Base-by-base conservation (phyloP, 1,284 basidiomycete species). In the Moesziomyces antarcticus region DNA sequence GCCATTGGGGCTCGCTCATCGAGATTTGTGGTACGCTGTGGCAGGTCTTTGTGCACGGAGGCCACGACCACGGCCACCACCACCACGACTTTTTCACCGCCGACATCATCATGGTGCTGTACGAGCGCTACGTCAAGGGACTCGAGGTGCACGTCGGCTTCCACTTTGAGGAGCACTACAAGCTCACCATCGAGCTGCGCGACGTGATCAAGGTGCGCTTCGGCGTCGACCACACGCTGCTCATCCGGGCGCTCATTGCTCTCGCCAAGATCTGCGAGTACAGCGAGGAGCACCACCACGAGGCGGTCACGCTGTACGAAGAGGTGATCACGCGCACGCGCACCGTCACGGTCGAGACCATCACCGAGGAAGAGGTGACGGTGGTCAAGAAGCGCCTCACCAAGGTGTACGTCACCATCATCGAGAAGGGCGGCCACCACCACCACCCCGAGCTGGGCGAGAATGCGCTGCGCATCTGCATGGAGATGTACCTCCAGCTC, bases 391-490 rank as follows among this genome's bases (percentile, higher is more conserved):
- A 45, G 51, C 51, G 51, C 6, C 30, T 53, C 18, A 43, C 51
- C 51, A 53, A 53, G 25, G 43, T 53, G 51, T 53, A 53, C 51
- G 51, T 53, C 8, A 22, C 41, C 37, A 45, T 53, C 30, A 53
- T 53, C 30, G 40, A 43, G 20, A 44, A 33, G 18, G 51, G 51
- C n/a, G 51, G 51, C 7, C 41, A 53, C 25, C 51, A 53, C 51
- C 24, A 25, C 11, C 51, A 53, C n/a, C 37, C 40, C 8, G 41
- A 53, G n/a, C 51, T 53, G 9, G 51, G 51, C 25, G 51, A 53
- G 8, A 43, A 45, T n/a, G 51, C 51, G 6, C 22, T 53, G 14
- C 41, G 43, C 27, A 37, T 53, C n/a, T 53, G 51, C 43, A 43
- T 53, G 51, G 41, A 45, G n/a, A 18, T 53, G 16, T 53, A 53